Base-by-base conservation (phyloP, 2,329 filamentous ascomycete genomes). In the Aspergillus jensenii region DNA sequence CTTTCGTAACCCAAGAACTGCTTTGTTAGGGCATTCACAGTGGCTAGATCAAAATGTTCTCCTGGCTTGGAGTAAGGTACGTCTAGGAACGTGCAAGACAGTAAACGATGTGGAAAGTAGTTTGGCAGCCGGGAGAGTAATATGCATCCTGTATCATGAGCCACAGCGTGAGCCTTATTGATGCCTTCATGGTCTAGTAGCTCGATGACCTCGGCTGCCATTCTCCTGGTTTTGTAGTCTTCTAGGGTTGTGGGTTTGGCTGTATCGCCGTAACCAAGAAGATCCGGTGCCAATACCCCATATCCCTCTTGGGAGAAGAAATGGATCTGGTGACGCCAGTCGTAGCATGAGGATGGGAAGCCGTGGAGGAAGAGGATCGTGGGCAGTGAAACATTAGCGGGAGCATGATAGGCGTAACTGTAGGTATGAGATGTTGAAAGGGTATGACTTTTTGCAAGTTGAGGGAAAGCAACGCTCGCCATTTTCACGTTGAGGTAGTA, bases 321-420 rank as follows among this genome's bases (percentile, higher is more conserved):
- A 0, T 55, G 40, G 4, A 79, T 67, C 55, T 80, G 77, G 53
- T 70, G 63, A 3, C 67, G 56, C 76, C 79, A 83, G 67, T 82
- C 79, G 35, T 72, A 67, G 12, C 73, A 69, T 37, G 76, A 77
- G 4, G 78, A 80, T 27, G 80, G 80, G 50, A 81, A 80, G 35
- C 81, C 79, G 60, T 82, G 81, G 12, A 82, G 70, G 55, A 83
- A 71, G 14, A 83, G 67, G 4, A 82, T 65, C 0, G 78, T 80
- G 4, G 68, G 61, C 7, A 64, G 55, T 6, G 44, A 52, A 1
- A 59, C 25, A 1, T 52, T 59, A 3, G 65, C 44, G 15, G 59
- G 50, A 4, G 61, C 65, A 3, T 68, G 64, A 50, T 68, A 62
- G 25, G 74, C 59, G 60, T 75, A 76, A 2, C 71, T 61, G 48